Evolutionary conservation across 2,329 filamentous ascomycete species (phyloP).

Genomic region (Coniochaeta ligniaria): DNA sequence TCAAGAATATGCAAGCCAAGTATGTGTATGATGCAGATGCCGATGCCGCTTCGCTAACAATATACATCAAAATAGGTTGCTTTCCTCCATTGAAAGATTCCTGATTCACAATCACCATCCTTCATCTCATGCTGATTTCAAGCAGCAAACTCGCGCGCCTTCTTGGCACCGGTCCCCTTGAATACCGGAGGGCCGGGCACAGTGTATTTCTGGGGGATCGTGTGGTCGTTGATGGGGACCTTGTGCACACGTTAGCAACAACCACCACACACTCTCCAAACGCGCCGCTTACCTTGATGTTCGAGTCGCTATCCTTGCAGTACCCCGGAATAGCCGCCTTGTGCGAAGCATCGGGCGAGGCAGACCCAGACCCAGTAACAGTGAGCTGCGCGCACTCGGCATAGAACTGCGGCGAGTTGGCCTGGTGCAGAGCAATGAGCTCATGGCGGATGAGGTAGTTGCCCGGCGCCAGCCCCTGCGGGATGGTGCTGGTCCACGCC

Average conservation of each 20-base stretch:
- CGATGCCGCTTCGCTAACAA: background rate
- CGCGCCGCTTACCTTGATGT: constrained; percentile 14
- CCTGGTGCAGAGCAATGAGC: constrained; percentile 47
- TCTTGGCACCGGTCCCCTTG: constrained; percentile 13
- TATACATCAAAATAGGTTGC: background rate
- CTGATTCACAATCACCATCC: too few relatives aligned
- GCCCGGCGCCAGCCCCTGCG: constrained; percentile 38
- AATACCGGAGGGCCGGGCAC: constrained; percentile 18
- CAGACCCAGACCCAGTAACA: constrained; percentile 29
- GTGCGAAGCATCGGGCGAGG: constrained; percentile 14
- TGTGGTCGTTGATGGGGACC: constrained; percentile 18
- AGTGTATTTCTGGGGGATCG: constrained; percentile 15
- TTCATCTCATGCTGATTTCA: constrained; percentile 1
- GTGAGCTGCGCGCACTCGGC: constrained; percentile 46
- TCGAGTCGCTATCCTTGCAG: constrained; percentile 18
- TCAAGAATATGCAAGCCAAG: background rate
- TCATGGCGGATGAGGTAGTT: constrained; percentile 52
- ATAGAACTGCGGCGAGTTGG: constrained; percentile 44
- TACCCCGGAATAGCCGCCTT: constrained; percentile 21
- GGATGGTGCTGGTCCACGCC: constrained; percentile 43
- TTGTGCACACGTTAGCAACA: constrained; percentile 5
- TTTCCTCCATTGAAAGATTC: too few relatives aligned
- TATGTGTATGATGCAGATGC: background rate
- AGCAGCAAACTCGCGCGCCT: constrained; percentile 10
- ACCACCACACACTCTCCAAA: background rate